Base-by-base conservation (phyloP, 495 filamentous ascomycete genomes). In the Penicillium bovifimosum region DNA sequence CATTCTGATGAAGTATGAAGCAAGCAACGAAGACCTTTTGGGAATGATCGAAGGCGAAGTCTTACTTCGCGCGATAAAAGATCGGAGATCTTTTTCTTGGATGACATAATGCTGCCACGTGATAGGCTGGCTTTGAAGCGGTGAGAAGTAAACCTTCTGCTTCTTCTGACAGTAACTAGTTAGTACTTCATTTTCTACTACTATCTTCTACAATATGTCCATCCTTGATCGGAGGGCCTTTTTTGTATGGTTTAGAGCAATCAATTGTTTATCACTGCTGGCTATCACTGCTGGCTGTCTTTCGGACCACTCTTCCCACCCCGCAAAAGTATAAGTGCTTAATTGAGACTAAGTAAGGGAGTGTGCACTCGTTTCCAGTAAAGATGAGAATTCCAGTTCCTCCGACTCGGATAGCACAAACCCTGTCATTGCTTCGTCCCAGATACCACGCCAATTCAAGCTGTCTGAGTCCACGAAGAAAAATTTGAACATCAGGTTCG, bases 1-100 rank as follows among this genome's bases (percentile, higher is more conserved):
- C 93, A 98, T 96, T 40, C 55, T 65, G 47, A 53, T 43, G 34
- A 50, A 1, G 32, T 41, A 41, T 54, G 9, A 43, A 47, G 28
- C 8, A 33, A 14, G 18, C 0, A 48, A n/a, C n/a, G n/a, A n/a
- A 13, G 6, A 4, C 2, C 4, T 9, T 28, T 26, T 16, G 14
- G 32, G 9, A 47, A n/a, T 3, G 6, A 20, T 20, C 11, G 14
- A 34, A 47, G 32, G 18, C 18, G 24, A 55, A 55, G 48, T 42
- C 36, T 43, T 43, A 48, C 42, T 41, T 26, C 17, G 31, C 41
- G 44, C 55, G 52, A 64, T 51, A 58, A 60, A 60, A 59, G 59
- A 59, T 56, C 59, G 50, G 61, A 50, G 47, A 29, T 20, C 14
- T 45, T 52, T 53, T 50, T 42, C 14, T 28, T 28, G 5, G 51